Conservation (phyloP, 176 grass and related monocot species). For the Oryza rufipogon region DNA sequence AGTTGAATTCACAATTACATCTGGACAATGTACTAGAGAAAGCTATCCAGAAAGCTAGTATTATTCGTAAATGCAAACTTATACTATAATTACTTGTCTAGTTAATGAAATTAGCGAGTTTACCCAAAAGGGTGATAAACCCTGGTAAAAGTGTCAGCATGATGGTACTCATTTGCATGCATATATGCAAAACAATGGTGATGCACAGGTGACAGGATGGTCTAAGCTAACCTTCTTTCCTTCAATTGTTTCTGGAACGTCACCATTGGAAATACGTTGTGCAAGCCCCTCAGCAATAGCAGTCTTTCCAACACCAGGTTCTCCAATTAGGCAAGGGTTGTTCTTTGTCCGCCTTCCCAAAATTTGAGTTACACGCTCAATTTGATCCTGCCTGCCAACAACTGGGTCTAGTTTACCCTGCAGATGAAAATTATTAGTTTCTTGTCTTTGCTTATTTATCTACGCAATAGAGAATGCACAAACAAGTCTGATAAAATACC, state of each 20-base stretch:
- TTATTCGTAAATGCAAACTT: background rate
- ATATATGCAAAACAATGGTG: background rate
- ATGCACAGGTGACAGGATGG: constrained; percentile 1
- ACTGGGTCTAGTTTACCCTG: constrained; percentile 97
- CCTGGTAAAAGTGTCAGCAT: background rate
- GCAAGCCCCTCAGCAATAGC: constrained; percentile 96
- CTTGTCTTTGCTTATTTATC: background rate
- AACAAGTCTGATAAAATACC: constrained; percentile 46
- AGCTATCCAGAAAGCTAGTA: background rate
- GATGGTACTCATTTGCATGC: constrained; percentile 18
- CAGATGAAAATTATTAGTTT: constrained; percentile 27
- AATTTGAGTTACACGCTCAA: constrained; percentile 98
- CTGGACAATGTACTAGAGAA: background rate
- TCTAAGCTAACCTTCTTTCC: constrained; percentile 81
- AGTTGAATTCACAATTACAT: constrained; percentile 14
- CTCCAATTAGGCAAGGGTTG: constrained; percentile 94
- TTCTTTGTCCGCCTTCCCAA: constrained; percentile 95
- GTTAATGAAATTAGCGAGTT: background rate
- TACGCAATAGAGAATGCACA: background rate
- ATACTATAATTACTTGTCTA: background rate
- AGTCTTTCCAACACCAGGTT: constrained; percentile 97
- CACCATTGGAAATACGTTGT: constrained; percentile 85
- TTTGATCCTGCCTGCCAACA: constrained; percentile 84
- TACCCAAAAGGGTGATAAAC: background rate
- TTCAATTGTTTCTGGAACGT: constrained; percentile 99